These are phyloP conservation scores for Anastatica hierochuntica DNA, from an alignment of 345 rosid genomes.

Conservation along the genomic window DNA sequence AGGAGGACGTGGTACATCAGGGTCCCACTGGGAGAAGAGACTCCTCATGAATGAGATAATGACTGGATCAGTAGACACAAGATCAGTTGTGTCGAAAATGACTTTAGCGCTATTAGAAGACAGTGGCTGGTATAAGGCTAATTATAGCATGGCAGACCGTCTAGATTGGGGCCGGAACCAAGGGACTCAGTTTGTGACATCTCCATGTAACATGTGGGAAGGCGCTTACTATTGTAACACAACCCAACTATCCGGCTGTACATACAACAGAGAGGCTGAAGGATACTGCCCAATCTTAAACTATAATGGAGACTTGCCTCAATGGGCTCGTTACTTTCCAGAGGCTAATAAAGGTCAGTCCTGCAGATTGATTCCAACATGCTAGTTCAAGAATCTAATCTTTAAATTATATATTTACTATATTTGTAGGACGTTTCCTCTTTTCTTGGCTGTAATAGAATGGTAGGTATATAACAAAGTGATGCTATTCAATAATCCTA, in stretches of 20 bases:
- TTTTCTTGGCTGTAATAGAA: neutral
- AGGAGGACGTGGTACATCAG: conserved; percentile 99
- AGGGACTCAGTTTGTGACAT: conserved; percentile 88
- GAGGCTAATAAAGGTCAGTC: conserved; percentile 85
- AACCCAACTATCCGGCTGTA: conserved; percentile 88
- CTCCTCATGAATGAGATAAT: conserved; percentile 98
- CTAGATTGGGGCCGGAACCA: conserved; percentile 98
- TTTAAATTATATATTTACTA: neutral
- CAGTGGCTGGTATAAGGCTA: conserved; percentile 99
- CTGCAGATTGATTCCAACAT: neutral
- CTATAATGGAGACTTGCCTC: conserved; percentile 88
- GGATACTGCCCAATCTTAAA: conserved; percentile 96
- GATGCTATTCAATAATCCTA: neutral
- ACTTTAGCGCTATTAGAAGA: conserved; percentile 91
- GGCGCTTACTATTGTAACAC: conserved; percentile 95
- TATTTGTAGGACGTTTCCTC: neutral
- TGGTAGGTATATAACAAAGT: neutral
- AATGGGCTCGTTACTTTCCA: conserved; percentile 95
- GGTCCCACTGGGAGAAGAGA: conserved; percentile 99
- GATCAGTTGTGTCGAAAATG: conserved; percentile 98
- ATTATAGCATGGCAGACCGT: conserved; percentile 92
- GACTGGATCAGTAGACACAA: conserved; percentile 98
- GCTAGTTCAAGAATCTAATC: neutral
- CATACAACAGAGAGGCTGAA: conserved; percentile 98
- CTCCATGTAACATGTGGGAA: conserved; percentile 92